Conservation (phyloP, 805 yeast genomes). For the Saccharomycopsis fermentans region DNA sequence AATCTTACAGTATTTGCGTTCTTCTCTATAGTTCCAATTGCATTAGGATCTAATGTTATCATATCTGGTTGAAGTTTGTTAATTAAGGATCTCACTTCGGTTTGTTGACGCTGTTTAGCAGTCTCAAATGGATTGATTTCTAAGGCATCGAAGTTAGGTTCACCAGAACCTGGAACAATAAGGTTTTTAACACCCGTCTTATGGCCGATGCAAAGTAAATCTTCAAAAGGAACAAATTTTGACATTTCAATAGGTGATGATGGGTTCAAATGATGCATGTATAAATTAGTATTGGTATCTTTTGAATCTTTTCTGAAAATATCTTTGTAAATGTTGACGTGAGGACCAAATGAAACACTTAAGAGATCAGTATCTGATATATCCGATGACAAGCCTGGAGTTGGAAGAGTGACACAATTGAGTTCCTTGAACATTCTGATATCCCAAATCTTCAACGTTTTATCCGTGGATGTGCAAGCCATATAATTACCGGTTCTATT, state of each 20-base stretch:
- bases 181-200: conserved; percentile 68
- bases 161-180: conserved; percentile 94
- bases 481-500: conserved; percentile 90
- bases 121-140: conserved; percentile 91
- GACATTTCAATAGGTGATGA: conserved; percentile 61
- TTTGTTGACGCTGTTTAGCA: conserved; percentile 84
- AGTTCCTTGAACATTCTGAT: conserved; percentile 70
- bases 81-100: conserved; percentile 75
- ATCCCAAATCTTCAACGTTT: conserved; percentile 85
- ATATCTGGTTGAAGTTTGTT: conserved; percentile 89
- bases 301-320: conserved; percentile 35
- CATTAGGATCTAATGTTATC: conserved; percentile 81
- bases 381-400: conserved; percentile 72
- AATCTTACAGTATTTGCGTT: conserved; percentile 54
- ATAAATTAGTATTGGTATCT: conserved; percentile 33
- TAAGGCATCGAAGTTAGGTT: conserved; percentile 91
- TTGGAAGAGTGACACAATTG: conserved; percentile 52
- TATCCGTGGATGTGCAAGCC: conserved; percentile 89
- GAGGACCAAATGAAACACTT: conserved; percentile 93
- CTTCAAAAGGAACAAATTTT: conserved; percentile 88
- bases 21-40: conserved; percentile 75
- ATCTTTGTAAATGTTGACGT: conserved; percentile 90
- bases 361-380: conserved; percentile 83
- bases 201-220: conserved; percentile 87
- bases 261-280: conserved; percentile 82